Conservation (phyloP, 139 green algal species). For the Picochlorum costavermella region DNA sequence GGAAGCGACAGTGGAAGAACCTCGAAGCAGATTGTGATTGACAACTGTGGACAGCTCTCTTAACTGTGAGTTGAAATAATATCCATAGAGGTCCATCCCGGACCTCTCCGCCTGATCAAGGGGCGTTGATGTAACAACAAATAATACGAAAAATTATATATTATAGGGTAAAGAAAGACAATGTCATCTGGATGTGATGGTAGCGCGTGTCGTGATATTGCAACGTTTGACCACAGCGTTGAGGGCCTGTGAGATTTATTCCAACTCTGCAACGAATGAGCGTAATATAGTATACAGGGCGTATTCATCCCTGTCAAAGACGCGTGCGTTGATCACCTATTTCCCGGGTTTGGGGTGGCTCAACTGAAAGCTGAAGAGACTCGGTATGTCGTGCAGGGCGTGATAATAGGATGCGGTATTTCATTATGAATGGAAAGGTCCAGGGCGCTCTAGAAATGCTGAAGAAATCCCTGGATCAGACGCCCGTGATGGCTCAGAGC, state of each 20-base stretch:
- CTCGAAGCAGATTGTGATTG: constrained; percentile 49
- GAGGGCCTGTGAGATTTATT: too few relatives aligned
- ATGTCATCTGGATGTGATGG: too few relatives aligned
- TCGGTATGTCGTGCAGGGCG: not conserved
- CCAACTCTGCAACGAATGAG: too few relatives aligned
- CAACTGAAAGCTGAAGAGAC: too few relatives aligned
- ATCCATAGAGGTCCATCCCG: too few relatives aligned
- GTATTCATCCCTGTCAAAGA: not conserved
- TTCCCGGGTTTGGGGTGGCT: not conserved
- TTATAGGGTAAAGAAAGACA: too few relatives aligned
- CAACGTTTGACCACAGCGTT: too few relatives aligned
- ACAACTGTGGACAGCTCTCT: constrained; percentile 63
- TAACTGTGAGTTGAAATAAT: constrained; percentile 1
- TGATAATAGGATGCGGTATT: constrained; percentile 14
- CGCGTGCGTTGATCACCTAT: not conserved
- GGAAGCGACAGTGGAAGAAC: constrained; percentile 35
- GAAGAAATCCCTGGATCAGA: not conserved
- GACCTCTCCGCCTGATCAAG: too few relatives aligned
- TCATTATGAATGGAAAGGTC: constrained; percentile 4
- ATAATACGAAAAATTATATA: too few relatives aligned
- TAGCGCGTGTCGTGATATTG: too few relatives aligned
- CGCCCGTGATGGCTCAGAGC: not conserved
- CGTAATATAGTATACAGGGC: too few relatives aligned
- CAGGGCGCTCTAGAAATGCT: constrained; percentile 8
- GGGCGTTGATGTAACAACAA: too few relatives aligned